A percentile compares a stretch with the other conserved stretches of the same genome.
Conservation (phyloP, 208 protist genomes). For the Porcisia hertigi region DNA sequence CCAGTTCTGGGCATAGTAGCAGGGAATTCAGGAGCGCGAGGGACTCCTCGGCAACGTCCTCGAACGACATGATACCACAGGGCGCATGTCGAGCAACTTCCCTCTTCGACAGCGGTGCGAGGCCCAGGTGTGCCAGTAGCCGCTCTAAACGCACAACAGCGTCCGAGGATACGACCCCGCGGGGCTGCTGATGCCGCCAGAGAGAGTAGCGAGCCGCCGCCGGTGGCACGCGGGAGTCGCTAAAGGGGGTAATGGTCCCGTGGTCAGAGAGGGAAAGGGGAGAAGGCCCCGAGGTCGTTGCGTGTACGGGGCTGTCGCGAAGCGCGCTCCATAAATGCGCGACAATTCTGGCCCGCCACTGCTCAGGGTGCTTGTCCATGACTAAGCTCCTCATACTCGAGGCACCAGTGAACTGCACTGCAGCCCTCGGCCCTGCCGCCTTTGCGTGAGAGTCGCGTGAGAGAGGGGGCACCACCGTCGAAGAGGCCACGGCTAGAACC, state of each 20-base stretch:
- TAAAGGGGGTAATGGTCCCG: not conserved
- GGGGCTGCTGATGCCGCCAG: not conserved
- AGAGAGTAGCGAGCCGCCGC: not conserved
- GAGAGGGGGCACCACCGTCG: not conserved
- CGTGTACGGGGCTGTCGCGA: not conserved
- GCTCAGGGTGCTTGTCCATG: not conserved
- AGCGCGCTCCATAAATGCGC: conserved; percentile 7
- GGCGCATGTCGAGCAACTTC: not conserved
- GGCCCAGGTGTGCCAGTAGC: conserved; percentile 4
- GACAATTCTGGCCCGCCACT: not conserved
- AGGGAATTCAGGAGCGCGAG: conserved; percentile 8
- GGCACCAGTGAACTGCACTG: no score
- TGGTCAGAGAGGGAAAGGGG: not conserved
- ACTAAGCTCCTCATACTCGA: not conserved
- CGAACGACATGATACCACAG: not conserved
- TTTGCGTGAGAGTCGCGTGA: not conserved
- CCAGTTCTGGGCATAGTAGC: conserved; percentile 2
- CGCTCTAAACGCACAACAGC: conserved; percentile 3
- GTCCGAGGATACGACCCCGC: not conserved
- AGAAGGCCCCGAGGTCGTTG: not conserved
- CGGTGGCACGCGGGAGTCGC: not conserved
- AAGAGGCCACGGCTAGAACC: not conserved
- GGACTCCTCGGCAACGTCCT: conserved; percentile 3
- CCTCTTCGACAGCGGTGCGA: not conserved
- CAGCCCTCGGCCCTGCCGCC: not conserved